Evolutionary conservation across 2,329 filamentous ascomycete species (phyloP).

Genomic region (Zymoseptoria brevis): DNA sequence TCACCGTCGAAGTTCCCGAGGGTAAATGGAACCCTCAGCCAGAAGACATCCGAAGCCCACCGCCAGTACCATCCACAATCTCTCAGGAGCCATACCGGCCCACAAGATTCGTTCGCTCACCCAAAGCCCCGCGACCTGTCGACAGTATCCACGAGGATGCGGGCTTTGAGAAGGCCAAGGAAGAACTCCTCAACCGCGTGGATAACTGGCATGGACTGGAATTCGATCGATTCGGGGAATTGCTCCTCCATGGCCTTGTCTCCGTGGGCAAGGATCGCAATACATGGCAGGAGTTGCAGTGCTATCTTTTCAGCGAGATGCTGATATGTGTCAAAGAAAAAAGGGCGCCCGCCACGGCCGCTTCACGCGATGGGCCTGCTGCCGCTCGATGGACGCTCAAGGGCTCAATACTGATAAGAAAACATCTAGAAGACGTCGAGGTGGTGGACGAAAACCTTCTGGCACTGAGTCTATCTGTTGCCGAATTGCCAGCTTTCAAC

Average conservation of each 20-base stretch:
- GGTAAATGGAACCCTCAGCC: constrained; percentile 82
- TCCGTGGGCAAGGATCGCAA: constrained; percentile 92
- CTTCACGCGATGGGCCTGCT: constrained; percentile 43
- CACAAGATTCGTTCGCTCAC: constrained; percentile 39
- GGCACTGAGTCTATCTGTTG: constrained; percentile 82
- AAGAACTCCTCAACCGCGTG: constrained; percentile 75
- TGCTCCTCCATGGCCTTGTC: constrained; percentile 80
- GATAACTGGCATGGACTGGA: constrained; percentile 98
- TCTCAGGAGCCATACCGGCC: constrained; percentile 50
- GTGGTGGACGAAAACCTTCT: constrained; percentile 65
- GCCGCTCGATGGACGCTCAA: constrained; percentile 81
- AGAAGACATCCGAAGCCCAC: constrained; percentile 60
- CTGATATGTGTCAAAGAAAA: constrained; percentile 99
- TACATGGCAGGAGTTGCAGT: constrained; percentile 96
- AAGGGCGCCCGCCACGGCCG: constrained; percentile 50
- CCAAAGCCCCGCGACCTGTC: constrained; percentile 32
- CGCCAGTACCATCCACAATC: constrained; percentile 36
- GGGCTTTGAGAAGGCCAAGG: constrained; percentile 74
- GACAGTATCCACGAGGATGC: constrained; percentile 55
- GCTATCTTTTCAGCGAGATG: constrained; percentile 96
- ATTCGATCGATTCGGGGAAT: constrained; percentile 84
- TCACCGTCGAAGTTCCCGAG: constrained; percentile 89
- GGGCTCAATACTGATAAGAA: constrained; percentile 96
- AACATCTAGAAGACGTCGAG: constrained; percentile 89
- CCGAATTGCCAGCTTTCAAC: constrained; percentile 88